These are phyloP conservation scores for Picochlorum sp. DNA, from an alignment of 139 green algal genomes.

Conservation along the genomic window DNA sequence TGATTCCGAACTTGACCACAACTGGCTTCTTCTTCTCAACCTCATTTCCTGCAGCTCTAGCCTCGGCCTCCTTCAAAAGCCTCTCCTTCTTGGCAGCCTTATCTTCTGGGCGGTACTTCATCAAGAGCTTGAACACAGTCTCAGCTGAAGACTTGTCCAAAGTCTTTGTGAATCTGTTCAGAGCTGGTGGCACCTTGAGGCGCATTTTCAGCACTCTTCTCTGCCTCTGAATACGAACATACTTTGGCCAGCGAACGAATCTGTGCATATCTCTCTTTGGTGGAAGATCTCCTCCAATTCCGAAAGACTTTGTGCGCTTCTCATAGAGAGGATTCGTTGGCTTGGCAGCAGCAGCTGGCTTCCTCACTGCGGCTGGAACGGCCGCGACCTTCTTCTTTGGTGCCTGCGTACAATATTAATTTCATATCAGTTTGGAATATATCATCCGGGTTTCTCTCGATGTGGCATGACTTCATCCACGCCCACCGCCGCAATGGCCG, in stretches of 20 bases:
- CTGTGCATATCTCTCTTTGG: constrained; percentile 87
- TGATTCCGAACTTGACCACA: constrained; percentile 98
- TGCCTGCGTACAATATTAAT: constrained; percentile 20
- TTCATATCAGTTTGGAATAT: background rate
- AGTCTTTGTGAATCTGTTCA: constrained; percentile 82
- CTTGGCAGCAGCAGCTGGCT: constrained; percentile 62
- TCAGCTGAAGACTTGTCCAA: constrained; percentile 88
- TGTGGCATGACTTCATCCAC: background rate
- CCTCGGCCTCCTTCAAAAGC: constrained; percentile 73
- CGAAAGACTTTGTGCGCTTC: constrained; percentile 87
- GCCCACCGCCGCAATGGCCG: background rate
- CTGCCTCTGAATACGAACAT: constrained; percentile 97
- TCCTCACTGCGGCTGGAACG: constrained; percentile 53
- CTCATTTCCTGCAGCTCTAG: constrained; percentile 41
- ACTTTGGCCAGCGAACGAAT: constrained; percentile 99
- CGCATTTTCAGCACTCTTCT: constrained; percentile 88
- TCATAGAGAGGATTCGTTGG: constrained; percentile 90
- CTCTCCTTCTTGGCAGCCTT: constrained; percentile 92
- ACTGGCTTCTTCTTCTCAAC: constrained; percentile 89
- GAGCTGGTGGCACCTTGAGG: constrained; percentile 77
- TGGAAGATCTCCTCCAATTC: constrained; percentile 73
- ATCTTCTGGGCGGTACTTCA: constrained; percentile 98
- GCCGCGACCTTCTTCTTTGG: constrained; percentile 76
- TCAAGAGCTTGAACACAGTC: constrained; percentile 93
- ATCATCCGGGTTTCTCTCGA: no score